phyloP scores from a whole-genome alignment of 2,329 filamentous ascomycete species.

The Diaporthe capsici region DNA sequence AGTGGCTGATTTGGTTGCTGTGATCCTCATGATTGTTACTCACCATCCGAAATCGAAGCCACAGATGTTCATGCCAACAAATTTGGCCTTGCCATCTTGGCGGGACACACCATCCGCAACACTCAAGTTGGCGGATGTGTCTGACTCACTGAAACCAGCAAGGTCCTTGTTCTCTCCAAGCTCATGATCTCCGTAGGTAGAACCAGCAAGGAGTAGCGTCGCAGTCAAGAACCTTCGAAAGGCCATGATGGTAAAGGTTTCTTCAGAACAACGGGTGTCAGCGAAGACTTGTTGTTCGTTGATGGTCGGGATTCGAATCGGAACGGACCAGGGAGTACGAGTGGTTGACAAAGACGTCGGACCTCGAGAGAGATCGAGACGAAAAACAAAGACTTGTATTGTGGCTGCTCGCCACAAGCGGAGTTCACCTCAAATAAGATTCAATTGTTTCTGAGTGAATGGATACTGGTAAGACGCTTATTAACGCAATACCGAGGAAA shows the following conservation, averaged over 20 bases:
- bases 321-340: too few species aligned
- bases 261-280: not conserved
- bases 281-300: not conserved
- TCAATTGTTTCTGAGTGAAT: not conserved
- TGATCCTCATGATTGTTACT: not conserved
- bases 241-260: not conserved
- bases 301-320: too few species aligned
- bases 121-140: not conserved
- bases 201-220: not conserved
- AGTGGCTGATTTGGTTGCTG: too few species aligned
- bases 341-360: not conserved
- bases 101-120: too few species aligned
- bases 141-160: not conserved
- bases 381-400: not conserved
- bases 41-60: constrained; percentile 63
- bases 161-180: not conserved
- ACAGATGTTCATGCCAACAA: constrained; percentile 57
- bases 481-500: not conserved
- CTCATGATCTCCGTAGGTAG: not conserved
- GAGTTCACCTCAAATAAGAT: not conserved
- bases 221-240: not conserved
- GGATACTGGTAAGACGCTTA: not conserved
- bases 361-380: not conserved
- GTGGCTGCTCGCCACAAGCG: not conserved
- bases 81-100: not conserved